Conservation (phyloP, 2,329 filamentous ascomycete genomes). For the Aurifilum marmelostoma region DNA sequence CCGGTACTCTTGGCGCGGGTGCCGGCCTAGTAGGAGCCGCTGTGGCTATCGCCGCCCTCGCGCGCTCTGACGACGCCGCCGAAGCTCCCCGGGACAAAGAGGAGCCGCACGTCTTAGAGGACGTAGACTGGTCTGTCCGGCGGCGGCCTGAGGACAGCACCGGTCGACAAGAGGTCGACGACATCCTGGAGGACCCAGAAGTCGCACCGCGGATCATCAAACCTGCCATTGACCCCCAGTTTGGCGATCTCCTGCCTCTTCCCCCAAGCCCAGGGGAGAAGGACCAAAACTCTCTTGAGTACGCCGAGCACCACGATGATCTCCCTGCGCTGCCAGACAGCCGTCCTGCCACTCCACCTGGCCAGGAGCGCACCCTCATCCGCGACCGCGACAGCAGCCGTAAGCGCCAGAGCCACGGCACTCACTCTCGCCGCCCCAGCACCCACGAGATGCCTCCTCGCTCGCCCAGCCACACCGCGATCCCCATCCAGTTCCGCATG, state of each 20-base stretch:
- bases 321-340: slow-evolving; percentile 63
- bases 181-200: slow-evolving; percentile 51
- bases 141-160: slow-evolving; percentile 28
- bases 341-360: slow-evolving; percentile 59
- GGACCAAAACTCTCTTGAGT: slow-evolving; percentile 33
- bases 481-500: slow-evolving; percentile 60
- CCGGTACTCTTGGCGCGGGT: slow-evolving; percentile 72
- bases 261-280: slow-evolving; percentile 63
- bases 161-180: slow-evolving; percentile 40
- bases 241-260: slow-evolving; percentile 66
- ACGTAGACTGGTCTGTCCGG: slow-evolving; percentile 15
- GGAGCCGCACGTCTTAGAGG: slow-evolving; percentile 26
- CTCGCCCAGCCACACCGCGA: slow-evolving; percentile 60
- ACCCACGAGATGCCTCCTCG: slow-evolving; percentile 51
- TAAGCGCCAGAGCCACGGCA: slow-evolving; percentile 26
- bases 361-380: slow-evolving; percentile 46
- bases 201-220: slow-evolving; percentile 62
- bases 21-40: slow-evolving; percentile 61
- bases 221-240: slow-evolving; percentile 68
- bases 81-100: slow-evolving; percentile 45
- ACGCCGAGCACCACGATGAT: slow-evolving; percentile 39
- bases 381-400: slow-evolving; percentile 40
- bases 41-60: slow-evolving; percentile 43
- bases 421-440: slow-evolving; percentile 54
- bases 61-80: slow-evolving; percentile 53